Evolutionary conservation across 768 basidiomycete species (phyloP).

Genomic region (Tephrocybe rancida): DNA sequence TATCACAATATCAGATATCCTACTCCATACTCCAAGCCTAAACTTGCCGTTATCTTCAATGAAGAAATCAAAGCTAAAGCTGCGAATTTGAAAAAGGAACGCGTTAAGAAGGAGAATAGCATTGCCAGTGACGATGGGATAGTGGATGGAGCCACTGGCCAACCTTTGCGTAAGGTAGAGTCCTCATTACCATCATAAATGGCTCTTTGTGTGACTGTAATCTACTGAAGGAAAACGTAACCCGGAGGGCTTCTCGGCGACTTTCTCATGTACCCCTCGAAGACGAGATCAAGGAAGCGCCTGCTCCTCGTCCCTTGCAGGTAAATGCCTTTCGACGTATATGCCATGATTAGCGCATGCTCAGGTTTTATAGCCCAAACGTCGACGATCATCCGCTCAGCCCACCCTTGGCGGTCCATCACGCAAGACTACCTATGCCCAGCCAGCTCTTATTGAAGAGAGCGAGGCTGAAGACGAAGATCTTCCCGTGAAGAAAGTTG

Average conservation of each 20-base stretch:
- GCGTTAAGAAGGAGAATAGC: constrained; percentile 66
- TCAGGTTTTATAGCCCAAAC: constrained; percentile 57
- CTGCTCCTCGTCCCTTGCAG: constrained; percentile 51
- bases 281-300: constrained; percentile 47
- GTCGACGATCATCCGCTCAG: constrained; percentile 79
- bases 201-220: constrained; percentile 9
- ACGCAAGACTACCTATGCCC: constrained; percentile 35
- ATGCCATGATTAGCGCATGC: constrained; percentile 3
- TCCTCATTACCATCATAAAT: background rate
- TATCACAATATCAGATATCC: constrained; percentile 79
- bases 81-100: constrained; percentile 61
- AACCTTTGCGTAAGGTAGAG: constrained; percentile 41
- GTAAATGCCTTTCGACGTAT: constrained; percentile 39
- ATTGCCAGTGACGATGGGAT: constrained; percentile 83
- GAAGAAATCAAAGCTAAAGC: constrained; percentile 69
- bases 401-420: constrained; percentile 59
- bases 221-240: constrained; percentile 25
- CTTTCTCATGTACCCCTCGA: constrained; percentile 58
- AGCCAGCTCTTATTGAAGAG: constrained; percentile 62
- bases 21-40: constrained; percentile 74
- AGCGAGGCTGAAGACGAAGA: constrained; percentile 80
- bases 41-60: constrained; percentile 77
- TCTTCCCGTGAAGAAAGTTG: constrained; percentile 59
- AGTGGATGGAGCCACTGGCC: constrained; percentile 80
- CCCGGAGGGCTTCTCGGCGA: constrained; percentile 64